Percentiles rank a stretch among this genome's conserved stretches.
Conservation (phyloP, 2,329 filamentous ascomycete genomes). For the Xylariales sp. region DNA sequence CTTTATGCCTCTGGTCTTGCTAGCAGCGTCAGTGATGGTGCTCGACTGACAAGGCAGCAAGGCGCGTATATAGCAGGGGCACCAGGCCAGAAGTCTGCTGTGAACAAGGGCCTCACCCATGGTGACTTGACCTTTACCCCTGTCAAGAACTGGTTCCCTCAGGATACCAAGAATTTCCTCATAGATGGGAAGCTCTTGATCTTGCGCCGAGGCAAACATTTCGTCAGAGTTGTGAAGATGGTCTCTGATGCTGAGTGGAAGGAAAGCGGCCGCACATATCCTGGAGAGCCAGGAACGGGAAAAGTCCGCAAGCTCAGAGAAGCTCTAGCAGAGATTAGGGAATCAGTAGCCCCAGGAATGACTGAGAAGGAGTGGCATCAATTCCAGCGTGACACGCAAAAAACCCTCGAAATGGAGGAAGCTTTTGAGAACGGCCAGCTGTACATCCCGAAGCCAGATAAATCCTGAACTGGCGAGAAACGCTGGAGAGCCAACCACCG, state of each 20-base stretch:
- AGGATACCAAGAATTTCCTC: slow-evolving; percentile 55
- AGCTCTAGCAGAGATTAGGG: slow-evolving; percentile 8
- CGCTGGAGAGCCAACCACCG: too few relatives aligned
- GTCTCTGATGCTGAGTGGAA: slow-evolving; percentile 52
- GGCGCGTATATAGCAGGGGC: slow-evolving; percentile 59
- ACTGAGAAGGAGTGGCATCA: slow-evolving; percentile 3
- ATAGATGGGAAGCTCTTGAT: slow-evolving; percentile 56
- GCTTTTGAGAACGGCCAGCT: slow-evolving; percentile 2
- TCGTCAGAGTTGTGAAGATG: slow-evolving; percentile 57
- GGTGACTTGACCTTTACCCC: slow-evolving; percentile 56
- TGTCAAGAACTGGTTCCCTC: slow-evolving; percentile 54
- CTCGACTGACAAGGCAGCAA: slow-evolving; percentile 49
- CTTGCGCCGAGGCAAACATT: slow-evolving; percentile 60
- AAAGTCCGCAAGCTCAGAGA: slow-evolving; percentile 37
- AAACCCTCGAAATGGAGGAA: slow-evolving; percentile 1
- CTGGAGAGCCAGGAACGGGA: slow-evolving; percentile 49
- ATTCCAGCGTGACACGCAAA: slow-evolving; percentile 18
- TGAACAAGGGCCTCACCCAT: slow-evolving; percentile 31
- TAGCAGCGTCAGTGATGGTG: slow-evolving; percentile 50
- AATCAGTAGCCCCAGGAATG: slow-evolving; percentile 7
- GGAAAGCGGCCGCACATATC: slow-evolving; percentile 43
- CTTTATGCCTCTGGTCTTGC: slow-evolving; percentile 57
- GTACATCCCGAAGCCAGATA: slow-evolving; percentile 4
- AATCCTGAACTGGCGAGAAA: too few relatives aligned
- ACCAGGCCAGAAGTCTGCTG: slow-evolving; percentile 27